These are phyloP conservation scores for Bullera alba DNA, from an alignment of 768 basidiomycete species.

Conservation along the genomic window DNA sequence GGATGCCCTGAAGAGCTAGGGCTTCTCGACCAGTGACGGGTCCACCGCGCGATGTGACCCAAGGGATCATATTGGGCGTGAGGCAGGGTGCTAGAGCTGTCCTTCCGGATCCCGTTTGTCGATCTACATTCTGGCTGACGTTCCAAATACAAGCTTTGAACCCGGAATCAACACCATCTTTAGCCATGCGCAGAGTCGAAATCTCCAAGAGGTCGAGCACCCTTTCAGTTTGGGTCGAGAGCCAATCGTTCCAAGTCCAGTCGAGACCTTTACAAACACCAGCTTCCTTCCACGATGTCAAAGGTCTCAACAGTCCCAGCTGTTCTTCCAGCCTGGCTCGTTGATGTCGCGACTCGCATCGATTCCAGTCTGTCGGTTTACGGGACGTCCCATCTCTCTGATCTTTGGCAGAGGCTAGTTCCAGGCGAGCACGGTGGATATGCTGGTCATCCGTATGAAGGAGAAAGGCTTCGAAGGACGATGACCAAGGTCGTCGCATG, in stretches of 20 bases:
- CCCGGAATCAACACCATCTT: slow-evolving; percentile 70
- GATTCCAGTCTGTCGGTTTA: slow-evolving; percentile 72
- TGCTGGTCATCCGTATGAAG: slow-evolving; percentile 84
- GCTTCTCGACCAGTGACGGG: slow-evolving; percentile 93
- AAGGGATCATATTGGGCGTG: slow-evolving; percentile 94
- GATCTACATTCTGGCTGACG: slow-evolving; percentile 91
- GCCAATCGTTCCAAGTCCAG: slow-evolving; percentile 93
- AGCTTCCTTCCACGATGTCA: slow-evolving; percentile 93
- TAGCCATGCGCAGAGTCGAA: slow-evolving; percentile 70
- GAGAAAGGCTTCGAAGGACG: slow-evolving; percentile 85
- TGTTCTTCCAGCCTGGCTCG: slow-evolving; percentile 75
- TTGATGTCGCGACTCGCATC: slow-evolving; percentile 87
- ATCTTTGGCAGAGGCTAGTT: slow-evolving; percentile 52
- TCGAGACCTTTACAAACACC: slow-evolving; percentile 71
- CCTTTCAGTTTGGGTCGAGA: slow-evolving; percentile 80
- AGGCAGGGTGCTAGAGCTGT: slow-evolving; percentile 85
- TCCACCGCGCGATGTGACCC: slow-evolving; percentile 89
- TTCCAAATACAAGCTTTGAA: slow-evolving; percentile 97
- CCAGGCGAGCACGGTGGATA: slow-evolving; percentile 79
- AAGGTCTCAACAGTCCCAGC: slow-evolving; percentile 72
- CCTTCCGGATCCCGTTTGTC: slow-evolving; percentile 71
- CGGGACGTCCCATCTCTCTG: slow-evolving; percentile 55
- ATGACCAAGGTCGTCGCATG: slow-evolving; percentile 74
- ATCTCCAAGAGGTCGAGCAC: slow-evolving; percentile 97
- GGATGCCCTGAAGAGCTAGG: slow-evolving; percentile 86